Evolutionary conservation across 768 basidiomycete genomes (phyloP).

Genomic region (Suillus subluteus): DNA sequence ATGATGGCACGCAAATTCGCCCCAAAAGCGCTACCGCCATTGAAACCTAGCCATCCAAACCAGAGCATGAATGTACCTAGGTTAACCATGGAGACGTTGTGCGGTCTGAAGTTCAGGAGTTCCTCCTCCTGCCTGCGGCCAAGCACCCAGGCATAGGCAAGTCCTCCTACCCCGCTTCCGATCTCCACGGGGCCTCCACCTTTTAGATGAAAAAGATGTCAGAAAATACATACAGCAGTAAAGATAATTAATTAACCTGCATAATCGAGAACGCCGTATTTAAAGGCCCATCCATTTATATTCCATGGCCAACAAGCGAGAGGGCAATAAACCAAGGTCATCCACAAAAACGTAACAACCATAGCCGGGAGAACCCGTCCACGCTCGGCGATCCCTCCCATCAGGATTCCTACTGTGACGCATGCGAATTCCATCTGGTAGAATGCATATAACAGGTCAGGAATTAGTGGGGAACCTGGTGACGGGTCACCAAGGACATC

Average conservation of each 20-base stretch:
- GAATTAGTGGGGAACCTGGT: constrained; percentile 80
- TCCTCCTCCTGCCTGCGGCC: constrained; percentile 78
- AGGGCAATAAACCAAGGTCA: constrained; percentile 86
- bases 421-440: constrained; percentile 89
- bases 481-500: constrained; percentile 73
- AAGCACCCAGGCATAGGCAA: constrained; percentile 87
- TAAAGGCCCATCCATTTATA: constrained; percentile 80
- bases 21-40: constrained; percentile 87
- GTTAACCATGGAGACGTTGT: constrained; percentile 83
- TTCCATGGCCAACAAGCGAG: constrained; percentile 89
- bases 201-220: constrained; percentile 26
- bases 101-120: constrained; percentile 80
- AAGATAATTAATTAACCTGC: constrained; percentile 52
- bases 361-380: constrained; percentile 82
- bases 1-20: constrained; percentile 86
- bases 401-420: constrained; percentile 75
- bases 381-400: constrained; percentile 86
- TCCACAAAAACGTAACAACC: constrained; percentile 83
- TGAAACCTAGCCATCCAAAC: constrained; percentile 92
- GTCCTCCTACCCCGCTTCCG: constrained; percentile 79
- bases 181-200: constrained; percentile 91
- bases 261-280: constrained; percentile 86
- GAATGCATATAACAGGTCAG: constrained; percentile 81
- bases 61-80: constrained; percentile 86
- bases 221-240: constrained; percentile 3